These are phyloP conservation scores for Geotrichum citri-aurantii DNA, from an alignment of 1,139 yeast species.

Conservation along the genomic window DNA sequence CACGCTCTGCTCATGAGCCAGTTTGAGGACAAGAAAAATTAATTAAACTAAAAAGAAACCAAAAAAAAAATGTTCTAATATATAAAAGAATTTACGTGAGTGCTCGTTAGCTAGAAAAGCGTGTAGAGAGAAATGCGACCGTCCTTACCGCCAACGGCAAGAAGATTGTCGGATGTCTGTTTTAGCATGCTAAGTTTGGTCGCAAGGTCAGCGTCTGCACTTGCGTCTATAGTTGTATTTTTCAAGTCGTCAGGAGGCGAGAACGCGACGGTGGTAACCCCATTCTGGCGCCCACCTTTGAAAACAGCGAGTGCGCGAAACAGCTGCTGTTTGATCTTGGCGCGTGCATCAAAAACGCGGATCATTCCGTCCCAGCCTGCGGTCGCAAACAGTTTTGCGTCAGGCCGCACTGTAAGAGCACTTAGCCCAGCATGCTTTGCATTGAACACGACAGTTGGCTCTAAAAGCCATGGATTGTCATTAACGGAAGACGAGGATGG, in stretches of 20 bases:
- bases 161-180: conserved; percentile 24
- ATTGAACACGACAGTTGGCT: conserved; percentile 17
- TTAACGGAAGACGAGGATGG: neutral
- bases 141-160: conserved; percentile 39
- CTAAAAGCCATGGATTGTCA: conserved; percentile 7
- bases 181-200: conserved; percentile 15
- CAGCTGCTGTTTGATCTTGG: neutral
- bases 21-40: neutral
- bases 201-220: neutral
- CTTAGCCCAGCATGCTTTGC: conserved; percentile 33
- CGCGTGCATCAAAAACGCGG: conserved; percentile 27
- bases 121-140: conserved; percentile 35
- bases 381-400: conserved; percentile 31
- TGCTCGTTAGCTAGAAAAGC: conserved; percentile 24
- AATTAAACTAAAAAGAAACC: neutral
- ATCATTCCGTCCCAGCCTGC: conserved; percentile 42
- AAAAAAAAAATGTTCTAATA: neutral
- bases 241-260: conserved; percentile 15
- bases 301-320: conserved; percentile 32
- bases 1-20: neutral
- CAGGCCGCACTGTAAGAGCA: conserved; percentile 29
- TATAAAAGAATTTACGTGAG: conserved; percentile 27
- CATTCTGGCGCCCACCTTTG: conserved; percentile 30
- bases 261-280: conserved; percentile 29
- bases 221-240: neutral